Evolutionary conservation across 495 filamentous ascomycete species (phyloP).

Genomic region (Neurospora sp.): DNA sequence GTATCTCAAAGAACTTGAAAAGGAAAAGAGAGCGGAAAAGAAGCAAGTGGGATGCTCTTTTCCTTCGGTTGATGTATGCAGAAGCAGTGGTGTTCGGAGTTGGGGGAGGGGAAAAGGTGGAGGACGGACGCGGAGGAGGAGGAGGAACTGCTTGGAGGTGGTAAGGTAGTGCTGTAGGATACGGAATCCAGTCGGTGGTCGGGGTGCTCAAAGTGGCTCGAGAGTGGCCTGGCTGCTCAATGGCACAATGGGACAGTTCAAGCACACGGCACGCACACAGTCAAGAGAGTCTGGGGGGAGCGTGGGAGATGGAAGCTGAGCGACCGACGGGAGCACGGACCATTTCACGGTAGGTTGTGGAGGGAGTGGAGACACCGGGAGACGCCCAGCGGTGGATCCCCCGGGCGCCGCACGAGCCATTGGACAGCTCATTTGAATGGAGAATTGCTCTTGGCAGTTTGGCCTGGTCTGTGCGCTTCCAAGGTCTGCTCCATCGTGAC

Average conservation of each 20-base stretch:
- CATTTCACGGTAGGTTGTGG: neutral
- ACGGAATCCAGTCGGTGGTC: neutral
- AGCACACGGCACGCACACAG: neutral
- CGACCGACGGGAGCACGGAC: conserved; percentile 6
- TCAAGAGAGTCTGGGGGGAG: conserved; percentile 8
- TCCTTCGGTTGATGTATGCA: conserved; percentile 22
- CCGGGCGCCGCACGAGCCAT: neutral
- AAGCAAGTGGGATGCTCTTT: conserved; percentile 27
- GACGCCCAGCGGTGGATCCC: neutral
- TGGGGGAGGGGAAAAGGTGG: conserved; percentile 28
- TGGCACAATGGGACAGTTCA: neutral
- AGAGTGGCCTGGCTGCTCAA: neutral
- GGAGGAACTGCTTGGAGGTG: conserved; percentile 14
- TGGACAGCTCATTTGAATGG: neutral
- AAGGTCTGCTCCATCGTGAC: neutral
- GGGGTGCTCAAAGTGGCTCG: neutral
- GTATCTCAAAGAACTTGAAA: conserved; percentile 19
- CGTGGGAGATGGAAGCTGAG: conserved; percentile 19
- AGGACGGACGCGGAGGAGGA: conserved; percentile 28
- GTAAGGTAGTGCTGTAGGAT: neutral
- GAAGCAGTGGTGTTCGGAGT: conserved; percentile 16
- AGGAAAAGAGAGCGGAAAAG: conserved; percentile 20
- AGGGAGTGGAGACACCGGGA: conserved; percentile 1
- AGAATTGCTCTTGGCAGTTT: neutral
- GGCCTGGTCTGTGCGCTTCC: neutral